Percentiles rank a stretch among this genome's conserved stretches.
Evolutionary conservation across 495 filamentous ascomycete genomes (phyloP).

Genomic region (Hyaloscypha variabilis): DNA sequence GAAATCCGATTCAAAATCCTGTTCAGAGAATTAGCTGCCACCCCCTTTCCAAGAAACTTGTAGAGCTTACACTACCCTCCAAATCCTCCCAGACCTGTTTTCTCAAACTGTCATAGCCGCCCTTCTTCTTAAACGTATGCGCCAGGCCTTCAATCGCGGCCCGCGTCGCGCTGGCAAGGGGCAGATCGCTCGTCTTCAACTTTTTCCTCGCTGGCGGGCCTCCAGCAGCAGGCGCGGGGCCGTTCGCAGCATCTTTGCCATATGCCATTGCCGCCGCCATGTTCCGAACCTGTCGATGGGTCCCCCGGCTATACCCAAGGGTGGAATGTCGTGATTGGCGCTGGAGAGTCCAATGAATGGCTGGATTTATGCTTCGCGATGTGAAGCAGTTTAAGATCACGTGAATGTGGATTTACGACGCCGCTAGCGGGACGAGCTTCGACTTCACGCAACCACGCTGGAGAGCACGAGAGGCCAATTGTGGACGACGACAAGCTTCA

Average conservation of each 20-base stretch:
- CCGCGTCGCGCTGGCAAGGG: slow-evolving; percentile 70
- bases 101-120: slow-evolving; percentile 81
- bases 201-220: slow-evolving; percentile 43
- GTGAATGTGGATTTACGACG: background rate
- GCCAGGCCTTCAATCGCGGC: slow-evolving; percentile 76
- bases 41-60: slow-evolving; percentile 5
- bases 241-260: slow-evolving; percentile 20
- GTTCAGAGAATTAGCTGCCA: background rate
- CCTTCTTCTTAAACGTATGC: slow-evolving; percentile 88
- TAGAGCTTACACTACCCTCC: slow-evolving; percentile 65
- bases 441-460: background rate
- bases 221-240: background rate
- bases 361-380: slow-evolving; percentile 1
- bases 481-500: background rate
- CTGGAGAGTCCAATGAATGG: background rate
- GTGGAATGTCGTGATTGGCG: slow-evolving; percentile 1
- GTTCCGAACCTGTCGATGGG: background rate
- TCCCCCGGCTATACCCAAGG: background rate
- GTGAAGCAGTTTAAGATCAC: background rate
- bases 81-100: slow-evolving; percentile 83
- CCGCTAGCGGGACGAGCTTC: background rate
- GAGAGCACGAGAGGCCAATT: background rate
- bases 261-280: slow-evolving; percentile 27
- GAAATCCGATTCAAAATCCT: slow-evolving; percentile 72
- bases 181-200: slow-evolving; percentile 84